Conservation (phyloP, 768 basidiomycete genomes). For the Auriscalpium vulgare region DNA sequence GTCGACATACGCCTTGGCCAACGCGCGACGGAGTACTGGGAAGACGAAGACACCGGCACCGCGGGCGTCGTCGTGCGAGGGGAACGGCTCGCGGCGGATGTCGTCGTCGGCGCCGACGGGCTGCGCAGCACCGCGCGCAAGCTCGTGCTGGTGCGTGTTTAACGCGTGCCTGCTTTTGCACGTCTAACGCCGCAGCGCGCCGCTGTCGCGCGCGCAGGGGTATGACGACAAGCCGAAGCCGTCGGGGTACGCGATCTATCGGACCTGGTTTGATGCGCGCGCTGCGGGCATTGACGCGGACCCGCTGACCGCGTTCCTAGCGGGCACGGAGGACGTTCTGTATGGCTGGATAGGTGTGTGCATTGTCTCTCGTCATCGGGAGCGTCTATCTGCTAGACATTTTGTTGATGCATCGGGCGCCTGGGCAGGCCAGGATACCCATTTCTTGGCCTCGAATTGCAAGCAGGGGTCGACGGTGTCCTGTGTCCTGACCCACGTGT, state of each 20-base stretch:
- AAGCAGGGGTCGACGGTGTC: slow-evolving; percentile 13
- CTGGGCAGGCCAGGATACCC: slow-evolving; percentile 11
- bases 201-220: slow-evolving; percentile 7
- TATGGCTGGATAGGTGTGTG: slow-evolving; percentile 17
- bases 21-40: slow-evolving; percentile 16
- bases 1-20: slow-evolving; percentile 15
- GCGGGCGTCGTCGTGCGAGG: slow-evolving; percentile 15
- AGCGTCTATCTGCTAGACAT: neutral
- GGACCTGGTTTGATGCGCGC: slow-evolving; percentile 19
- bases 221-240: slow-evolving; percentile 17
- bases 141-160: slow-evolving; percentile 15
- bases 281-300: slow-evolving; percentile 15
- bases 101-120: slow-evolving; percentile 22
- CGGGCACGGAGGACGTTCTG: slow-evolving; percentile 9
- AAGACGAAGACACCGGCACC: slow-evolving; percentile 4
- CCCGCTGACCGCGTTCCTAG: slow-evolving; percentile 13
- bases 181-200: neutral
- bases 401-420: neutral
- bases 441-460: slow-evolving; percentile 17
- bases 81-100: slow-evolving; percentile 13
- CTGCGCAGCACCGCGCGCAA: slow-evolving; percentile 14
- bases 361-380: neutral
- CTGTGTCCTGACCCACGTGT: slow-evolving; percentile 19
- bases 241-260: slow-evolving; percentile 20
- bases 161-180: neutral